These are phyloP conservation scores for Conidiobolus incongruus DNA, from an alignment of 371 early-diverging fungal species.

Conservation along the genomic window DNA sequence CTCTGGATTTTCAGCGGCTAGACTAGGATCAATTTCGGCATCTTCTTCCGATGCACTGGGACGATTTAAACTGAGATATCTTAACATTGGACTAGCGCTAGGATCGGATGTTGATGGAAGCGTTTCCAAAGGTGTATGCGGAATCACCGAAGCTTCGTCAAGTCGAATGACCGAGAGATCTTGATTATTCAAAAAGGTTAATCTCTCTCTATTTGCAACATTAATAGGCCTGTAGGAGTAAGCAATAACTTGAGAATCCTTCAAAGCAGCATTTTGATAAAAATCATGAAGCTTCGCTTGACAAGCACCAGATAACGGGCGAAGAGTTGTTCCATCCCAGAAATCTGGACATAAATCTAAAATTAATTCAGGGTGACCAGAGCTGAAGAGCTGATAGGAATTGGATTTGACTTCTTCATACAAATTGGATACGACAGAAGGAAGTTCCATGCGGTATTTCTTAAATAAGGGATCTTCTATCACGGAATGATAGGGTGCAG, in stretches of 20 bases:
- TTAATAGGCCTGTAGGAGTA: conserved; percentile 73
- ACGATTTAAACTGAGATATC: neutral
- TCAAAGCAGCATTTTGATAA: conserved; percentile 64
- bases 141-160: conserved; percentile 3
- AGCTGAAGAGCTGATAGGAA: conserved; percentile 46
- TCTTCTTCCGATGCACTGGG: conserved; percentile 4
- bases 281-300: conserved; percentile 69
- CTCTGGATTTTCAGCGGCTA: conserved; percentile 19
- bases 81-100: neutral
- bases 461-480: conserved; percentile 14
- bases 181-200: conserved; percentile 18
- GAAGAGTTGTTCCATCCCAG: conserved; percentile 68
- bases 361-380: conserved; percentile 66
- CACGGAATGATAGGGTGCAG: conserved; percentile 55
- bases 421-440: conserved; percentile 17
- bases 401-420: conserved; percentile 10
- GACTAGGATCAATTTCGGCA: conserved; percentile 6
- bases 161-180: neutral
- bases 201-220: conserved; percentile 16
- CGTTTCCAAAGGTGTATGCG: neutral
- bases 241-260: conserved; percentile 80
- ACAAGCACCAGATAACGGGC: conserved; percentile 39
- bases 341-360: conserved; percentile 73
- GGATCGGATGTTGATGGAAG: neutral
- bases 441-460: conserved; percentile 24